These are phyloP conservation scores for Phytophthora pinifolia DNA, from an alignment of 352 stramenopile species.

Conservation along the genomic window DNA sequence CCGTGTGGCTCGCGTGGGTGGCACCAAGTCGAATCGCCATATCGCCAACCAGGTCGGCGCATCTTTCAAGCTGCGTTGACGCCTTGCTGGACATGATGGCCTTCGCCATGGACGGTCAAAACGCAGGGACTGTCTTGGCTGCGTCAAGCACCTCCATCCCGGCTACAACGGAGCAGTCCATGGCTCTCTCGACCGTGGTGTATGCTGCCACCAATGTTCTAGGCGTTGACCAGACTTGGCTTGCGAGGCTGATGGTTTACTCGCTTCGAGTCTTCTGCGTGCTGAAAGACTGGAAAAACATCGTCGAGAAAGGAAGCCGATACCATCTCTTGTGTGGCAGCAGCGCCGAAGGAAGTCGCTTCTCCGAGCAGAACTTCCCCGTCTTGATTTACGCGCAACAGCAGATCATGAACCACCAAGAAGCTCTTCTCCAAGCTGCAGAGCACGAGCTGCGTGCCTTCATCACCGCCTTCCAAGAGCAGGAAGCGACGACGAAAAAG, in stretches of 20 bases:
- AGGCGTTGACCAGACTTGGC: slow-evolving; percentile 49
- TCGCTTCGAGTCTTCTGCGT: slow-evolving; percentile 34
- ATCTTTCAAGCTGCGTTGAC: slow-evolving; percentile 38
- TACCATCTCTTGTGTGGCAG: slow-evolving; percentile 45
- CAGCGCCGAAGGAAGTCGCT: slow-evolving; percentile 36
- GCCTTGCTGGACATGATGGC: slow-evolving; percentile 67
- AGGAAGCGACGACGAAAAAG: slow-evolving; percentile 80
- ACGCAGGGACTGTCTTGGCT: not conserved
- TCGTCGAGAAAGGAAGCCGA: slow-evolving; percentile 56
- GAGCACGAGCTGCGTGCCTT: slow-evolving; percentile 37
- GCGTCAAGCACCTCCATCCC: not conserved
- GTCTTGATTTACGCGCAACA: slow-evolving; percentile 64
- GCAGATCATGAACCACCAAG: slow-evolving; percentile 51
- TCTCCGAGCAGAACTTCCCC: slow-evolving; percentile 60
- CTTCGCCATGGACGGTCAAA: slow-evolving; percentile 9
- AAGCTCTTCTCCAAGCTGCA: slow-evolving; percentile 26
- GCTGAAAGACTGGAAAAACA: slow-evolving; percentile 46
- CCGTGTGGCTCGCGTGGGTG: slow-evolving; percentile 54
- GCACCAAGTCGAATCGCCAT: slow-evolving; percentile 35
- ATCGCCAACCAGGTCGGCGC: slow-evolving; percentile 15
- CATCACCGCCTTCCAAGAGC: slow-evolving; percentile 52
- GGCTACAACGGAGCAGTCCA: slow-evolving; percentile 3
- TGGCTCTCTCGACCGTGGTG: slow-evolving; percentile 43
- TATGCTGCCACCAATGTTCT: slow-evolving; percentile 35
- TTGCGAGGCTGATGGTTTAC: slow-evolving; percentile 47